phyloP scores from a whole-genome alignment of 257 asterid species.

The Jasminum sambac region DNA sequence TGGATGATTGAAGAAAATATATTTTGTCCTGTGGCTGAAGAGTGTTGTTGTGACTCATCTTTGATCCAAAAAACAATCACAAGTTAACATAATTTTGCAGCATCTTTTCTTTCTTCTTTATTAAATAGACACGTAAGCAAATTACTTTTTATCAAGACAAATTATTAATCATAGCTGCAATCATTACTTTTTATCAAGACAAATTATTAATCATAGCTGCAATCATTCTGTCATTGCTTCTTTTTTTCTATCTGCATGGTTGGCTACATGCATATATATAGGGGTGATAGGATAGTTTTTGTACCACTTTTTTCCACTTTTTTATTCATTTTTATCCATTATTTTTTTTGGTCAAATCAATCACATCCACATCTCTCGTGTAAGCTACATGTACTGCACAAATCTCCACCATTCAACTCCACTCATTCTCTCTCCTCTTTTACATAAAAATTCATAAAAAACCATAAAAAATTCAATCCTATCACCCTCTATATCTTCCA shows the following conservation, averaged over 20 bases:
- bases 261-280: too few species aligned
- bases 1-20: constrained; percentile 7
- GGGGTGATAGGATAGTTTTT: too few species aligned
- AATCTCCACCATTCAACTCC: too few species aligned
- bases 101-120: constrained; percentile 12
- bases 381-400: too few species aligned
- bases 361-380: too few species aligned
- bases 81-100: constrained; percentile 16
- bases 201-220: neutral
- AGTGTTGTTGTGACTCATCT: constrained; percentile 15
- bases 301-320: too few species aligned
- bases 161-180: neutral
- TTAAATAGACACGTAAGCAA: constrained; percentile 6
- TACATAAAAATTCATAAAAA: too few species aligned
- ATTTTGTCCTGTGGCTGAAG: constrained; percentile 15
- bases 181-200: constrained; percentile 5
- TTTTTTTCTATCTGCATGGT: constrained; percentile 11
- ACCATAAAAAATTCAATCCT: too few species aligned
- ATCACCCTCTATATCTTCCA: constrained; percentile 5
- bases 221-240: constrained; percentile 18
- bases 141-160: constrained; percentile 10
- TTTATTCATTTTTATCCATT: too few species aligned
- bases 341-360: too few species aligned
- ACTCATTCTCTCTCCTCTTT: too few species aligned
- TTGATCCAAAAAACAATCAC: neutral